phyloP scores from a whole-genome alignment of 2,329 filamentous ascomycete species.

The Diplocarpon rosae region DNA sequence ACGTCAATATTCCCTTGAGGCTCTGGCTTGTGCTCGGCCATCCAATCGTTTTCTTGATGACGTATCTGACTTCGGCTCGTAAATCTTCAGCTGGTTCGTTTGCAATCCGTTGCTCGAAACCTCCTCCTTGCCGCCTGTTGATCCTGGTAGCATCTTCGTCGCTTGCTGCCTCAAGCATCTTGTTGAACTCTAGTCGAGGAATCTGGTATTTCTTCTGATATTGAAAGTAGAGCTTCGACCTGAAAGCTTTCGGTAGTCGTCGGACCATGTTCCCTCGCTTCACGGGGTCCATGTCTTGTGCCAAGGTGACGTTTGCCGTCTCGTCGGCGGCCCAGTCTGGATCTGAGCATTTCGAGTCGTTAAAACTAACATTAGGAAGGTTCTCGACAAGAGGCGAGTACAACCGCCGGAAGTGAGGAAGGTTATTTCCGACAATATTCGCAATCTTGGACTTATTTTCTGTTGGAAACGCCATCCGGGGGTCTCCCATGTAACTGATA shows the following conservation, averaged over 20 bases:
- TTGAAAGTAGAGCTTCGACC: constrained; percentile 83
- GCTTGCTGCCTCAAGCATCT: constrained; percentile 67
- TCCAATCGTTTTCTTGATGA: constrained; percentile 77
- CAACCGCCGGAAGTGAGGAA: constrained; percentile 80
- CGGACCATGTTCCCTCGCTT: constrained; percentile 95
- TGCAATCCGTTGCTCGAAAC: constrained; percentile 79
- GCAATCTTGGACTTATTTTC: constrained; percentile 87
- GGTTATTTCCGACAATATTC: constrained; percentile 89
- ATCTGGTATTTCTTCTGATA: constrained; percentile 89
- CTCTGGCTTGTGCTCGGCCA: constrained; percentile 90
- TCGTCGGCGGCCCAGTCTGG: constrained; percentile 53
- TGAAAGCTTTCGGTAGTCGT: constrained; percentile 75
- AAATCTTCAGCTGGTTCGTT: constrained; percentile 55
- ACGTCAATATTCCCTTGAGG: constrained; percentile 72
- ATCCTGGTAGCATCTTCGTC: constrained; percentile 61
- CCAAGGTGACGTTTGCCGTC: constrained; percentile 53
- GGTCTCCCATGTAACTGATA: constrained; percentile 89
- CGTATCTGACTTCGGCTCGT: constrained; percentile 56
- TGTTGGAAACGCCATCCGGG: constrained; percentile 83
- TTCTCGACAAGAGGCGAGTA: constrained; percentile 85
- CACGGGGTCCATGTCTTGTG: constrained; percentile 86
- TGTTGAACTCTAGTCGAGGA: constrained; percentile 69
- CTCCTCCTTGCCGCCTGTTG: constrained; percentile 64
- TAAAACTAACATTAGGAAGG: constrained; percentile 77
- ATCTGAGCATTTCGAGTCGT: constrained; percentile 47